A percentile compares a stretch with the other conserved stretches of the same genome.
phyloP scores from a whole-genome alignment of 169 alveolate genomes.

The Toxoplasma gondii region DNA sequence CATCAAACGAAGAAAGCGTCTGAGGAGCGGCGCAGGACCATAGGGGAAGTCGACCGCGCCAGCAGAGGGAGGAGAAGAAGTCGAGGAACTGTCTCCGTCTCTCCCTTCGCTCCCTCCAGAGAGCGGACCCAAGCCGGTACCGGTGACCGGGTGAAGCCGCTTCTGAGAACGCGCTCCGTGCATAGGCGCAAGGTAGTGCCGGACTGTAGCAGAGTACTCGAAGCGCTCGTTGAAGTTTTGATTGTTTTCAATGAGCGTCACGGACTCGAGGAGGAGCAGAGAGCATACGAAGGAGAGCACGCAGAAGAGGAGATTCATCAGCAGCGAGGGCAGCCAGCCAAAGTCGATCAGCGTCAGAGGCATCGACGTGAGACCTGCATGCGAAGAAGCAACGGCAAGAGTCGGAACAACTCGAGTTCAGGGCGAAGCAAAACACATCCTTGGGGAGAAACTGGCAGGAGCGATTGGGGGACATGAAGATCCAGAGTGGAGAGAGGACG shows the following conservation, averaged over 20 bases:
- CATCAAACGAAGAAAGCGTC: background rate
- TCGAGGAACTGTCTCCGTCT: too few relatives aligned
- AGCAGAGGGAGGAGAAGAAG: background rate
- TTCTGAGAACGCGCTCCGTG: background rate
- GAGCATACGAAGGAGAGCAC: slow-evolving; percentile 33
- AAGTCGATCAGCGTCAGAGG: slow-evolving; percentile 9
- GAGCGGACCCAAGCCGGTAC: background rate
- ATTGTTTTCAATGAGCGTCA: slow-evolving; percentile 46
- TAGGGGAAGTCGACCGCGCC: background rate
- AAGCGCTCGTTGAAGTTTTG: slow-evolving; percentile 41
- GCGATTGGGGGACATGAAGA: background rate
- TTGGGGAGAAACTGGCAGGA: background rate
- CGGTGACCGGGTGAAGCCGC: background rate
- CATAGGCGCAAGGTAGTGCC: slow-evolving; percentile 31
- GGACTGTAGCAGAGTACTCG: slow-evolving; percentile 54
- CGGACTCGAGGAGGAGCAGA: slow-evolving; percentile 36
- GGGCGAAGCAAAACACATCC: too few relatives aligned
- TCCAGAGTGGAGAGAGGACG: background rate
- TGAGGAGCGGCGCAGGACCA: background rate
- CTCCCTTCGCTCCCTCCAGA: background rate
- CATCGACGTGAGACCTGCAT: slow-evolving; percentile 54
- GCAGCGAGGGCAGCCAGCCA: slow-evolving; percentile 34
- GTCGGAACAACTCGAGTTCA: background rate
- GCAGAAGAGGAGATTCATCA: slow-evolving; percentile 33
- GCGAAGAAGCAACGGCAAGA: background rate